phyloP scores from a whole-genome alignment of 2,329 filamentous ascomycete species.

The Alternaria incomplexa region DNA sequence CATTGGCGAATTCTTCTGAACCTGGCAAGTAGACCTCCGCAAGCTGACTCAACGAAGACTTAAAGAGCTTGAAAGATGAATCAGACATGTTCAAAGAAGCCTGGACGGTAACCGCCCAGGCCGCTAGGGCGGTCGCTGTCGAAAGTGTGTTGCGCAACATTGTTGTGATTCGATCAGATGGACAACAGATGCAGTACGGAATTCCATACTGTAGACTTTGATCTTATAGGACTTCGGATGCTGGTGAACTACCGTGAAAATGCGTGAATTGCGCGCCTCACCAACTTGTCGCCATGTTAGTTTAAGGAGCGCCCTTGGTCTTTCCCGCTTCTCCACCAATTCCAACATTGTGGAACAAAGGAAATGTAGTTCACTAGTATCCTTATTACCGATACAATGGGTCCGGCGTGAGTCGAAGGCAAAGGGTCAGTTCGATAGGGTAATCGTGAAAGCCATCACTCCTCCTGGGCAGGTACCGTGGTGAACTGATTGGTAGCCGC shows the following conservation, averaged over 20 bases:
- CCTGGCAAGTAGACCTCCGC: conserved; percentile 16
- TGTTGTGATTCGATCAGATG: not conserved
- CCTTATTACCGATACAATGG: not conserved
- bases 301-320: not conserved
- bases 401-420: not conserved
- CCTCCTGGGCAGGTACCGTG: not conserved
- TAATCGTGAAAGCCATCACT: not conserved
- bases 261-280: not conserved
- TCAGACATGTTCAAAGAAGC: not conserved
- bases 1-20: conserved; percentile 14
- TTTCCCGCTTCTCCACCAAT: not conserved
- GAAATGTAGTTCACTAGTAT: not conserved
- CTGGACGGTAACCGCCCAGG: not conserved
- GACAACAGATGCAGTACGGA: not conserved
- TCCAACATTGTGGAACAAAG: not conserved
- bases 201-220: not conserved
- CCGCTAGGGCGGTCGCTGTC: not conserved
- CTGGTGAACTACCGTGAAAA: not conserved
- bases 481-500: not conserved
- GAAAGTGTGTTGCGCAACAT: not conserved
- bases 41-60: not conserved
- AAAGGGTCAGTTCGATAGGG: not conserved
- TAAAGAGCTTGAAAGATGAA: not conserved
- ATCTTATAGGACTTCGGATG: not conserved
- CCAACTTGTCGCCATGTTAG: not conserved